Base-by-base conservation (phyloP, 805 yeast species). In the Metschnikowia drakensbergensis region DNA sequence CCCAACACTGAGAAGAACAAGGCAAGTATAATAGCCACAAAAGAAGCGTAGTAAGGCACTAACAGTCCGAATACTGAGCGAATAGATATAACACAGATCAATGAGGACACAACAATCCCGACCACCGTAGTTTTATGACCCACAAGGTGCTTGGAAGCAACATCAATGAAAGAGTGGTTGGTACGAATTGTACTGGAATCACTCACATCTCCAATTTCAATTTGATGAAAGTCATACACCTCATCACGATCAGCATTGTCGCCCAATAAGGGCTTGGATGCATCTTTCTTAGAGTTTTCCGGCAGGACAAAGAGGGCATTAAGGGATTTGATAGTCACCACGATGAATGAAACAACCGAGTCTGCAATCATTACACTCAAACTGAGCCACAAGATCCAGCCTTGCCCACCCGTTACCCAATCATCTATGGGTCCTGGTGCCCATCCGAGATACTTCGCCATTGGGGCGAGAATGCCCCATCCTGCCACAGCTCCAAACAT, bases 321-420 rank as follows among this genome's bases (percentile, higher is more conserved):
- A 84, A 55, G 38, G 4, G 58, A 79, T 51, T 71, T 79, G 2
- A 65, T 53, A 0, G 82, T 73, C 5, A 86, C 81, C 3, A 86
- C 86, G 0, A 80, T 52, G 58, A 92, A 86, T 1, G 96, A 85
- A 3, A 91, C 88, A 3, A 88, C 72, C 6, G 96, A 86, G 62
- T 92, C 99, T 43, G 88, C 83, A 17, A 92, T 88, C 99, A 92
- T 92, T 43, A 91, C 89, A 25, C 97, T 84, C 55, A 92, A 75
- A 63, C 95, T 83, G 47, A 90, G 74, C 99, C 99, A 92, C 63
- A 92, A 73, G 47, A 94, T 88, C 99, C 99, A 92, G 5, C 98
- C 99, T 62, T 92, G 97, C 0, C 91, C 87, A 3, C 98, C 98
- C 26, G 80, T 76, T 58, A 87, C 84, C 97, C 97, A 94, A 67